Evolutionary conservation across 169 alveolate species (phyloP).

Genomic region (Cryptosporidium viatorum): DNA sequence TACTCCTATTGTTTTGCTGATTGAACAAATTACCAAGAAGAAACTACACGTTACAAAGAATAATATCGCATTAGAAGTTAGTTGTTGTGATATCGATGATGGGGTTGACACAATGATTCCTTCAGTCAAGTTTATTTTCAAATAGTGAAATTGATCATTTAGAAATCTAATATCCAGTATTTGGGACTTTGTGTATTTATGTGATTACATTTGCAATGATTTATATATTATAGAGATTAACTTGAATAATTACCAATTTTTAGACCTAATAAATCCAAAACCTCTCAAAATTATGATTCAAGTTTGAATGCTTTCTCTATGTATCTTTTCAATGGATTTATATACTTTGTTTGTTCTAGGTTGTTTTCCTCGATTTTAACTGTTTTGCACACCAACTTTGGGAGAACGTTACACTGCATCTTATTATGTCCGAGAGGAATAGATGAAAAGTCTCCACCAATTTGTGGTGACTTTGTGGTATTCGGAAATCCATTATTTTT

Average conservation of each 20-base stretch:
- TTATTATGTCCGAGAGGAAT: neutral
- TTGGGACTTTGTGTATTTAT: neutral
- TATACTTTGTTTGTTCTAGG: neutral
- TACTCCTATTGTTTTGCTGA: constrained; percentile 80
- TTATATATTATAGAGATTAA: neutral
- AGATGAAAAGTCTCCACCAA: neutral
- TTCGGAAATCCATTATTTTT: neutral
- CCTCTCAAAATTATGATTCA: neutral
- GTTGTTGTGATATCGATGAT: constrained; percentile 89
- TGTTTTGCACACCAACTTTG: constrained; percentile 45
- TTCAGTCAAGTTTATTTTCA: constrained; percentile 86
- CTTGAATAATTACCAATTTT: too few relatives aligned
- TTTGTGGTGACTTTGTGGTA: neutral
- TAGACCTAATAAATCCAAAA: neutral
- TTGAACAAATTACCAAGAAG: constrained; percentile 80
- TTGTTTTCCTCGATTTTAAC: constrained; percentile 19
- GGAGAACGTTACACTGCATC: constrained; percentile 28
- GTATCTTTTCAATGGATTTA: constrained; percentile 48
- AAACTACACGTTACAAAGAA: constrained; percentile 77
- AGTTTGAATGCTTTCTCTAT: constrained; percentile 49
- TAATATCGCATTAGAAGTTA: constrained; percentile 87
- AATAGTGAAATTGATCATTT: constrained; percentile 36
- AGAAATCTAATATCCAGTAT: neutral
- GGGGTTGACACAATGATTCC: constrained; percentile 89
- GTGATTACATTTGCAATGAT: neutral